Evolutionary conservation across 1,284 basidiomycete genomes (phyloP), one percentile per base, ranked within the genome.

Genomic region (Tylopilus sp.): DNA sequence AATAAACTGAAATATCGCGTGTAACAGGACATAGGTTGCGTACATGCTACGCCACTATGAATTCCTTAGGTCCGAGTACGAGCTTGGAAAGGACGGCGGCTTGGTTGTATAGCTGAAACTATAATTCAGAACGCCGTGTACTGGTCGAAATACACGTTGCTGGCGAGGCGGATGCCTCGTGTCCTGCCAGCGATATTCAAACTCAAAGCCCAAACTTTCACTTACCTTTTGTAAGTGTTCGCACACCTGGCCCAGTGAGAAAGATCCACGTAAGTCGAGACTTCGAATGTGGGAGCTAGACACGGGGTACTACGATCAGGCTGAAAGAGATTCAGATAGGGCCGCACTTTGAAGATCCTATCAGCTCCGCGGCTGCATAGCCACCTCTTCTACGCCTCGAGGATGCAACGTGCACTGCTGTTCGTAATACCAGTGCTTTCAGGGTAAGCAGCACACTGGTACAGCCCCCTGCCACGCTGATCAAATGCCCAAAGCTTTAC

Each of bases 321-420:
- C 44, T 47, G 39, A 41, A 41, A 41, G 39, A 41, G 39, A 41
- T 18, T 18, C 15, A 49, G 47, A 49, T 49, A 24, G 47, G 22
- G 47, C 15, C 47, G n/a, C 47, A 49, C 47, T 49, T 49, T n/a
- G 47, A 49, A 49, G 47, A 49, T 55, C 22, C 24, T 54, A 58
- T 61, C 54, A 44, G 26, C 1, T n/a, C 53, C 36, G 53, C 19
- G 55, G 53, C 47, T 49, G 47, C 53, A 72, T 54, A 70, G 73
- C 73, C 73, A 72, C 73, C 51, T 12, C 29, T 16, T 22, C 26
- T 15, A 56, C 51, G 70, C 73, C 73, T 72, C 73, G 67, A 72
- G 71, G 73, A 57, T 49, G 26, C 60, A 70, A 75, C 73, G 63
- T 73, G 71, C n/a, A 33, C 16, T 9, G 13, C 33, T 24, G 47